Evolutionary conservation across 331 rosid species (phyloP), one percentile per base, ranked within the genome.

Genomic region (Spiraea crenata): DNA sequence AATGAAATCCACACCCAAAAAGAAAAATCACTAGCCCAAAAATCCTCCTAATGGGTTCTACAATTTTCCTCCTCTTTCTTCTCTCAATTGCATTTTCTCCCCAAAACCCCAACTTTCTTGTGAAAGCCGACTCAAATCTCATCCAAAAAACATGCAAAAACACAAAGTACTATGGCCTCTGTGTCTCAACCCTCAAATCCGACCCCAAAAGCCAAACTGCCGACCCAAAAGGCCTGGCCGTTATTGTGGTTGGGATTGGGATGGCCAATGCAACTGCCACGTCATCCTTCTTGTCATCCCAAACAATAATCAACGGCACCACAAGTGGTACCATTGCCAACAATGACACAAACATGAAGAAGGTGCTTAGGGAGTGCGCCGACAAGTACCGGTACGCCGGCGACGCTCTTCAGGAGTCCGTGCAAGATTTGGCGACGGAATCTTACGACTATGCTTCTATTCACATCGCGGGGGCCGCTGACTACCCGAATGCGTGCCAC

Each of bases 401-500:
- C 5, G 90, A 90, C 25, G 84, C 99, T 2, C 86, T 93, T 15
- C 79, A 83, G 68, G 87, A 76, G 52, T 86, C 95, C 0, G 71
- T 79, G 0, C 80, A 85, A 57, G 90, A 87, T 34, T 80, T 93
- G 85, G 77, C 34, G 1, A 57, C 63, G 3, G 95, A 91, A 72
- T 77, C 67, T 5, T 89, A 82, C 57, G 99, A 93, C 67, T 91
- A 91, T 79, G 96, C 99, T 39, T 89, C 70, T 68, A 71, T 89
- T 80, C 92, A 84, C 74, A 81, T 89, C 2, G 64, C 82, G 50
- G 99, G 97, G 0, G 97, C 97, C 5, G 79, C 82, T 7, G 97
- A 91, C 77, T 91, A 93, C 71, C 95, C 99, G 14, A 93, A 85
- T 74, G 88, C 79, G 65, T 93, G 97, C 75, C 91, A 70, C 57